Conservation (phyloP, 176 grass and related monocot genomes). For the Carex myosuroides region DNA sequence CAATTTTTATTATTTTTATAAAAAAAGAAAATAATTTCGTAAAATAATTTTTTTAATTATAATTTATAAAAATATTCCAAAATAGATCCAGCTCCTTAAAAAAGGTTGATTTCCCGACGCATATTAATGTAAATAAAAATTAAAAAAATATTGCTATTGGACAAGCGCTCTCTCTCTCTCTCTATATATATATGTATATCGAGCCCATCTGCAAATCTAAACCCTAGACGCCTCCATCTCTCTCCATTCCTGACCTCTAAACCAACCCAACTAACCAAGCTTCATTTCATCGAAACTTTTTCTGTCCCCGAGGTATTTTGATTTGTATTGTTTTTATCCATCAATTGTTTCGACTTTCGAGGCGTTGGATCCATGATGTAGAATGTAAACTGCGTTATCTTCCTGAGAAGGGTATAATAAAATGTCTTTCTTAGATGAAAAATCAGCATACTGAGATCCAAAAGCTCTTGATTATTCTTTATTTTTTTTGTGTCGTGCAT, state of each 20-base stretch:
- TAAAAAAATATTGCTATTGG: too few species aligned
- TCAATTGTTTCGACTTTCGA: neutral
- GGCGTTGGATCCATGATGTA: constrained; percentile 54
- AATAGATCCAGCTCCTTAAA: too few species aligned
- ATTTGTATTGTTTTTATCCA: neutral
- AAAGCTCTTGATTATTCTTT: neutral
- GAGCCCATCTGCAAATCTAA: neutral
- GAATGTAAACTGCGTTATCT: constrained; percentile 59
- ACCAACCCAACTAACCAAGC: neutral
- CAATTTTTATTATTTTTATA: too few species aligned
- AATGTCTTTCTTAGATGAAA: constrained; percentile 46
- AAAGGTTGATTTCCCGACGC: too few species aligned
- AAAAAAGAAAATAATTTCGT: too few species aligned
- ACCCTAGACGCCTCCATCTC: constrained; percentile 40
- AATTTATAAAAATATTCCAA: too few species aligned
- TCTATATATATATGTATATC: neutral
- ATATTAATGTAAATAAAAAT: too few species aligned
- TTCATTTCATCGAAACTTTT: neutral
- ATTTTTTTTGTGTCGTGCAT: neutral
- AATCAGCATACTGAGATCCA: constrained; percentile 51
- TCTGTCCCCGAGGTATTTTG: neutral
- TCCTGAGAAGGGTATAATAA: constrained; percentile 32
- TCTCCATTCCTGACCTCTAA: neutral
- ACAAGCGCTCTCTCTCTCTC: neutral
- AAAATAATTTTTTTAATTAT: too few species aligned